Conservation (phyloP, 768 basidiomycete species). For the Boletus vinaceobasis region DNA sequence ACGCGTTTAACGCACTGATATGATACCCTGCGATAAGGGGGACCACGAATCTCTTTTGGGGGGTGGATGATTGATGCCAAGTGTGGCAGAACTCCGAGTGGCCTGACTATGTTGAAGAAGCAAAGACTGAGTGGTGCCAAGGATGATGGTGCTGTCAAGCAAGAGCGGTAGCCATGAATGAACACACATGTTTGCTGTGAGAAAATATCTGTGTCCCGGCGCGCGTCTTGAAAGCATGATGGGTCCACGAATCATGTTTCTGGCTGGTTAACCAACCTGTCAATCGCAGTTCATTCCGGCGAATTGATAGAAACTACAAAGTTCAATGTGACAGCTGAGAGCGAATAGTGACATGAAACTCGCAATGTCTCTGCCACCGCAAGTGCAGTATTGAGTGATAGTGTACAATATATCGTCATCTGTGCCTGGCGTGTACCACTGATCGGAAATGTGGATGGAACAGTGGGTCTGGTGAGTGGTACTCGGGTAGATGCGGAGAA, state of each 20-base stretch:
- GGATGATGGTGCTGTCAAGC: not conserved
- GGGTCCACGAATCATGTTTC: not conserved
- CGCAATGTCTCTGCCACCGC: not conserved
- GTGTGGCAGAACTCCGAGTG: not conserved
- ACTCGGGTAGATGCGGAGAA: not conserved
- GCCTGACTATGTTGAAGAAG: not conserved
- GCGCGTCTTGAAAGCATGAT: not conserved
- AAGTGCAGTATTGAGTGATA: not conserved
- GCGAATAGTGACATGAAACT: not conserved
- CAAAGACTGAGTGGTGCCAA: not conserved
- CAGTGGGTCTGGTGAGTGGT: not conserved
- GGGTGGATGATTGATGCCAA: not conserved
- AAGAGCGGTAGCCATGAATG: not conserved
- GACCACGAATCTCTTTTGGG: no score
- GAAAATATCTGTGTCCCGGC: no score
- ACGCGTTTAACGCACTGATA: not conserved
- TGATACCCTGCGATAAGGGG: not conserved
- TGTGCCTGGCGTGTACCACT: not conserved
- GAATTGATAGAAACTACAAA: not conserved
- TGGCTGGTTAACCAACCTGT: not conserved
- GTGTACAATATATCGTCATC: not conserved
- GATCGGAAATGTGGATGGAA: not conserved
- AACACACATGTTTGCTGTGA: not conserved
- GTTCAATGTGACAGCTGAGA: slow-evolving; percentile 4
- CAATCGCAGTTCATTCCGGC: slow-evolving; percentile 1